These are phyloP conservation scores for Leishmania mexicana DNA, from an alignment of 208 protist species.

Conservation along the genomic window DNA sequence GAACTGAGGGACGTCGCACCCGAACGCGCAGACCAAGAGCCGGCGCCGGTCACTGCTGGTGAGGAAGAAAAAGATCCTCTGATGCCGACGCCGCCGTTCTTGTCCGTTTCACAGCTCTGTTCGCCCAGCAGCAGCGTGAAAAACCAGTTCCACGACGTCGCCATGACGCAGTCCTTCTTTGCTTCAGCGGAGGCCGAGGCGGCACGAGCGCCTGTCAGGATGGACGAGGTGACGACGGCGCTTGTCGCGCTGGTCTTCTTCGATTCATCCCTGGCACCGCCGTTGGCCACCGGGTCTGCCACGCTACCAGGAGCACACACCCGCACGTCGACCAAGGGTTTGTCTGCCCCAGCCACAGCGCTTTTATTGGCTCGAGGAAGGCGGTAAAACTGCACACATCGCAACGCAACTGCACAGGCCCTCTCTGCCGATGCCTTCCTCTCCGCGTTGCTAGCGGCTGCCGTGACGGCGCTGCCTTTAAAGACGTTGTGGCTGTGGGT, in stretches of 20 bases:
- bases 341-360: neutral
- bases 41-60: neutral
- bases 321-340: constrained; percentile 5
- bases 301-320: constrained; percentile 1
- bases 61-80: neutral
- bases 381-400: constrained; percentile 21
- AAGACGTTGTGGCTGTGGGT: neutral
- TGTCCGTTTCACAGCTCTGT: neutral
- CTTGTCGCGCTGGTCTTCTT: neutral
- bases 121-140: constrained; percentile 4
- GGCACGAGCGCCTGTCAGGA: neutral
- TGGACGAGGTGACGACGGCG: neutral
- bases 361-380: neutral
- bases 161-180: constrained; percentile 11
- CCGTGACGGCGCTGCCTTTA: neutral
- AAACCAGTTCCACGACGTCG: constrained; percentile 30
- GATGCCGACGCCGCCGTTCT: neutral
- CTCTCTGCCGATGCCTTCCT: constrained; percentile 20
- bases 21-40: constrained; percentile 5
- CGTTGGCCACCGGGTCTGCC: neutral
- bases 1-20: neutral
- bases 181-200: neutral
- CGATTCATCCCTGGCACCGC: neutral
- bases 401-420: constrained; percentile 18
- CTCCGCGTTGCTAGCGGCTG: neutral